A percentile compares a stretch with the other conserved stretches of the same genome.
Conservation (phyloP, 805 yeast genomes). For the Pichia sporocuriosa region DNA sequence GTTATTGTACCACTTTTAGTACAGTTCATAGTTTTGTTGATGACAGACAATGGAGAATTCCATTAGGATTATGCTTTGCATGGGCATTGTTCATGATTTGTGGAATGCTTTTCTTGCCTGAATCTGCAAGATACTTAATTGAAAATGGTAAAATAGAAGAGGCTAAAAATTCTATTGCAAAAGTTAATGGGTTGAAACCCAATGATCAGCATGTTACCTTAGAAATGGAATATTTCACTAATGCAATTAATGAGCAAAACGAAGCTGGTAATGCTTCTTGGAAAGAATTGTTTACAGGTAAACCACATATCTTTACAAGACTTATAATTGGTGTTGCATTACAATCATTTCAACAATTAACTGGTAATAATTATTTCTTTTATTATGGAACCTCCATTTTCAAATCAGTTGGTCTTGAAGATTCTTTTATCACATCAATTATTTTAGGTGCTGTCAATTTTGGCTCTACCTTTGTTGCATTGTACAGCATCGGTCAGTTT, state of each 20-base stretch:
- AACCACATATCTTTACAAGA: constrained; percentile 50
- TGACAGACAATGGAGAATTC: constrained; percentile 58
- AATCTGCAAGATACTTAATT: constrained; percentile 57
- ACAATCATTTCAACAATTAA: constrained; percentile 53
- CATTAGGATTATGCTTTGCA: constrained; percentile 41
- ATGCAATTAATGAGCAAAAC: constrained; percentile 53
- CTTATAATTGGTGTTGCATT: constrained; percentile 48
- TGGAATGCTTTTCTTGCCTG: constrained; percentile 56
- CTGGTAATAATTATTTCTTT: constrained; percentile 60
- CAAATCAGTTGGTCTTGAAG: constrained; percentile 47
- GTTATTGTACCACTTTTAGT: constrained; percentile 58
- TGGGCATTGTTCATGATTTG: constrained; percentile 42
- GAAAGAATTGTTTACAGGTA: constrained; percentile 53
- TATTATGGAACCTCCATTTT: constrained; percentile 58
- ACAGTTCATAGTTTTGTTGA: constrained; percentile 41
- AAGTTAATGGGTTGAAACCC: constrained; percentile 44
- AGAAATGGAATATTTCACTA: constrained; percentile 46
- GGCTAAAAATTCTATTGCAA: constrained; percentile 48
- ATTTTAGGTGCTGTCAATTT: constrained; percentile 51
- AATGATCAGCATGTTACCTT: constrained; percentile 48
- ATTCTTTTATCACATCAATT: constrained; percentile 50
- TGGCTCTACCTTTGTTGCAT: constrained; percentile 45
- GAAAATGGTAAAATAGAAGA: constrained; percentile 40
- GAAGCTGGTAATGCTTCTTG: constrained; percentile 59
- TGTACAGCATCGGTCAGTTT: constrained; percentile 43